Percentiles rank a stretch among this genome's conserved stretches.
Conservation (phyloP, 164 flowering plant genomes). For the Nelumbo lutea region DNA sequence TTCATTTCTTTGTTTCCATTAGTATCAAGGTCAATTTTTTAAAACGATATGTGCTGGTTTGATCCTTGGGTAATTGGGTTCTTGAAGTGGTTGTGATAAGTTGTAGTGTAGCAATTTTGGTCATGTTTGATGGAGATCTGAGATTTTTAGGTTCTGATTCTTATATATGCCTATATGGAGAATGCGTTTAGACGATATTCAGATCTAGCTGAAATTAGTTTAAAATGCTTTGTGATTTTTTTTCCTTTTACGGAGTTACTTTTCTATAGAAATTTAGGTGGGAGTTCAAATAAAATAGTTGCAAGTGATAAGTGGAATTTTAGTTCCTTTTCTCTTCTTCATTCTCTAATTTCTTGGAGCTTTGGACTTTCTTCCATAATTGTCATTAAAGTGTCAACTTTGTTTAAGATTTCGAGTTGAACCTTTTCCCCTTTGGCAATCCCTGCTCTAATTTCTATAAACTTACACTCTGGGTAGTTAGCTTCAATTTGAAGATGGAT, state of each 20-base stretch:
- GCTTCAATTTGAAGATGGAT: too few relatives aligned
- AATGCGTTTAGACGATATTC: too few relatives aligned
- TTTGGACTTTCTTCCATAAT: background rate
- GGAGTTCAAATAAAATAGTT: too few relatives aligned
- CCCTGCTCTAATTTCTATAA: too few relatives aligned
- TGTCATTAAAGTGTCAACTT: background rate
- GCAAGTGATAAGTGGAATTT: too few relatives aligned
- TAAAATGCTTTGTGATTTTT: background rate
- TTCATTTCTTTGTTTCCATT: background rate
- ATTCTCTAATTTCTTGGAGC: background rate
- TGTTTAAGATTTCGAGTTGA: background rate
- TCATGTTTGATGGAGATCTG: conserved; percentile 2
- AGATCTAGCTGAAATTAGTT: background rate
- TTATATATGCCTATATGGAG: background rate
- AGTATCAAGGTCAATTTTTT: background rate
- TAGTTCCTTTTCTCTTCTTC: background rate
- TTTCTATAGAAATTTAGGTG: too few relatives aligned
- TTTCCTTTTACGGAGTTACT: background rate
- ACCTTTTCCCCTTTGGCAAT: background rate
- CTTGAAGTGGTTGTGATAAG: background rate
- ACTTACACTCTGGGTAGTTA: too few relatives aligned
- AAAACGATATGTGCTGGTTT: background rate
- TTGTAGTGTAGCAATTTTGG: background rate
- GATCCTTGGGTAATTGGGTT: background rate
- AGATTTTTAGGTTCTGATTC: background rate